Conservation (phyloP, 2,329 filamentous ascomycete genomes). For the Trichophaea hybrida region DNA sequence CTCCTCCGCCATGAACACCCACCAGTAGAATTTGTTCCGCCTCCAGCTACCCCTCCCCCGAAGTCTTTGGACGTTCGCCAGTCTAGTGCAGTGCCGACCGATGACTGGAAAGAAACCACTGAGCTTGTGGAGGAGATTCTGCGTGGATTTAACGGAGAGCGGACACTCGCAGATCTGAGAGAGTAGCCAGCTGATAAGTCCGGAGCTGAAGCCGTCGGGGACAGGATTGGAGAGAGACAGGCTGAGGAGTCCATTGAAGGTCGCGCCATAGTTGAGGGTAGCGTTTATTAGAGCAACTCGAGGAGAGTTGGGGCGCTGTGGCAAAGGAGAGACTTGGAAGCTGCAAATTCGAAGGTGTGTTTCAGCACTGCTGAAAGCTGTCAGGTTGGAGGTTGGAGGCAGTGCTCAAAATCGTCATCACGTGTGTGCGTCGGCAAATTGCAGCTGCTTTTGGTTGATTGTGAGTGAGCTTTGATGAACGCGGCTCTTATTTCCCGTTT, state of each 20-base stretch:
- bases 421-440: background rate
- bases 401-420: background rate
- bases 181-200: conserved; percentile 18
- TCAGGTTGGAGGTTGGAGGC: background rate
- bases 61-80: conserved; percentile 21
- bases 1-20: conserved; percentile 1
- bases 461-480: background rate
- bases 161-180: conserved; percentile 10
- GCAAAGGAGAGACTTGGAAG: background rate
- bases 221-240: conserved; percentile 22
- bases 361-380: background rate
- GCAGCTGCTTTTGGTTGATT: background rate
- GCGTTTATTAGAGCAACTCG: background rate
- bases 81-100: conserved; percentile 21
- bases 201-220: conserved; percentile 18
- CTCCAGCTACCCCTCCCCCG: conserved; percentile 10
- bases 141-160: conserved; percentile 32
- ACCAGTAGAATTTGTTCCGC: conserved; percentile 5
- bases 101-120: conserved; percentile 46
- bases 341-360: background rate
- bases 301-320: background rate
- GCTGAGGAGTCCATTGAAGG: conserved; percentile 11
- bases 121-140: conserved; percentile 79
- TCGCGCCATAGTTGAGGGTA: conserved; percentile 7
- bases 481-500: background rate